Percentiles rank a stretch among this genome's conserved stretches.
Conservation (phyloP, 352 stramenopile genomes). For the Phytophthora megakarya region DNA sequence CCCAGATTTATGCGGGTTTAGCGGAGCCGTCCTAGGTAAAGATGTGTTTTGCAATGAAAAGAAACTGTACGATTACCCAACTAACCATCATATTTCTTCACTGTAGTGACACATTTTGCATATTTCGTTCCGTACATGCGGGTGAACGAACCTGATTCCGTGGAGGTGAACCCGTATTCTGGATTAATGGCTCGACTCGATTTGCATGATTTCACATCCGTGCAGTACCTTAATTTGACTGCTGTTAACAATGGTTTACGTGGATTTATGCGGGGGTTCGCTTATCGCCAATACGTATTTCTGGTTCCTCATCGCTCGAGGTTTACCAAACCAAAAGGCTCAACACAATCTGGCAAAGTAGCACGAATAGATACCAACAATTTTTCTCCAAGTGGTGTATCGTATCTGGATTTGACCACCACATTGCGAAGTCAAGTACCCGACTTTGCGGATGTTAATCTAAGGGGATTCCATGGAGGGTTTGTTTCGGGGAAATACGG, state of each 20-base stretch:
- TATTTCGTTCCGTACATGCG: conserved; percentile 82
- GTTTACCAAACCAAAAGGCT: conserved; percentile 31
- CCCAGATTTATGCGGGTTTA: conserved; percentile 66
- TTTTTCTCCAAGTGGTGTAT: conserved; percentile 56
- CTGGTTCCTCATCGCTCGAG: conserved; percentile 56
- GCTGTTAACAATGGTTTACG: conserved; percentile 51
- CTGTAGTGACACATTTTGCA: conserved; percentile 61
- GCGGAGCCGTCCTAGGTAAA: conserved; percentile 57
- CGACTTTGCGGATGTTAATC: conserved; percentile 55
- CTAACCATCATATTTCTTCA: background rate
- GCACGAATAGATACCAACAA: conserved; percentile 71
- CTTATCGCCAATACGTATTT: conserved; percentile 77
- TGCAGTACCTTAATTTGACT: conserved; percentile 60
- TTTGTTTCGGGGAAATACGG: conserved; percentile 80
- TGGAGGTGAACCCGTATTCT: conserved; percentile 56
- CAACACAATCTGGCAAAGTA: conserved; percentile 62
- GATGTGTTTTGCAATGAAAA: background rate
- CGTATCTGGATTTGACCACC: conserved; percentile 58
- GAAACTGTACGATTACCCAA: too few species aligned
- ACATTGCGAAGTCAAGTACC: conserved; percentile 70
- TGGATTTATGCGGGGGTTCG: conserved; percentile 73
- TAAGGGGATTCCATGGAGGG: conserved; percentile 72
- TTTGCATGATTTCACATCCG: conserved; percentile 60
- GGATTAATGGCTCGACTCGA: conserved; percentile 65
- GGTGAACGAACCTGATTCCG: conserved; percentile 37